These are phyloP conservation scores for Coemansia sp. DNA, from an alignment of 192 early-diverging fungal species.

Conservation along the genomic window DNA sequence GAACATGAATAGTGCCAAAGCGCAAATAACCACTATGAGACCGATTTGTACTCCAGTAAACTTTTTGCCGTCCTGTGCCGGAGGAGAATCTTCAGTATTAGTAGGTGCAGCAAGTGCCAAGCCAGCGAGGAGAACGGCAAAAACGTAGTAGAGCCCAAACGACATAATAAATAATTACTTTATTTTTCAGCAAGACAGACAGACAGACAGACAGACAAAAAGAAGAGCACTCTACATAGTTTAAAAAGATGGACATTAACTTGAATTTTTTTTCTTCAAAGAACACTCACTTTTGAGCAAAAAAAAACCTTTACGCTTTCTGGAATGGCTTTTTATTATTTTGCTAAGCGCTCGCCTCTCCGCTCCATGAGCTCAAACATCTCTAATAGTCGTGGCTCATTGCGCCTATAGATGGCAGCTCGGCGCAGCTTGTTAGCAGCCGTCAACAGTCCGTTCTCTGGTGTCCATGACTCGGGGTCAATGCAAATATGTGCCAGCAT, in stretches of 20 bases:
- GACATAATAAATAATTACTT: background rate
- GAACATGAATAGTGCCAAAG: background rate
- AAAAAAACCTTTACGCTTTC: background rate
- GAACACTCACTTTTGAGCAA: background rate
- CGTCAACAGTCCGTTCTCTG: slow-evolving; percentile 85
- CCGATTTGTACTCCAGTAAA: background rate
- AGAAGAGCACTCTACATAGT: no score
- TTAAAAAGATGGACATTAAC: no score
- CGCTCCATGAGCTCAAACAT: slow-evolving; percentile 21
- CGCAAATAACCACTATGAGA: background rate
- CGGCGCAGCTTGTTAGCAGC: slow-evolving; percentile 94
- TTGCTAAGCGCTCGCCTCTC: background rate
- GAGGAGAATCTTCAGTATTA: background rate
- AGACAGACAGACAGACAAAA: no score
- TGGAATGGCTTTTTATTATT: background rate
- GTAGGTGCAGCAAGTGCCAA: background rate
- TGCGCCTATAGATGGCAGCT: slow-evolving; percentile 67
- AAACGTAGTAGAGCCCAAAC: background rate
- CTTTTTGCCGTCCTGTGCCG: background rate
- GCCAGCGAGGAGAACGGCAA: background rate
- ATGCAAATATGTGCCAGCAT: slow-evolving; percentile 66
- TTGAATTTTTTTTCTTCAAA: background rate
- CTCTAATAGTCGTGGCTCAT: slow-evolving; percentile 39
- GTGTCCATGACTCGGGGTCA: slow-evolving; percentile 82
- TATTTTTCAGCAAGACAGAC: background rate